phyloP scores from a whole-genome alignment of 2,329 filamentous ascomycete genomes.

The Penicillium italicum region DNA sequence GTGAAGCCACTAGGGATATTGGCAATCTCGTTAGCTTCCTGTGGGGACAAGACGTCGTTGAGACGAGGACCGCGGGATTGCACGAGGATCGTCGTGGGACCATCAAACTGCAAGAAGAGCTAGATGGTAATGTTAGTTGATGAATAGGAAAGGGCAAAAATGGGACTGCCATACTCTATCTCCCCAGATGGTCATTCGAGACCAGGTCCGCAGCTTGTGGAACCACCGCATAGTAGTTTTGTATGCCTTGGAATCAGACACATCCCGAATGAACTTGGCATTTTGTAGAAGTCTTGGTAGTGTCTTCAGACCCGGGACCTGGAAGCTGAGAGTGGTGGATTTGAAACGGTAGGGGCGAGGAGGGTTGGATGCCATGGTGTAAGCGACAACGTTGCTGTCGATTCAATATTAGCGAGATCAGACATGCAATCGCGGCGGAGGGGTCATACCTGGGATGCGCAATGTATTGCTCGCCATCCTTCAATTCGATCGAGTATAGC shows the following conservation, averaged over 20 bases:
- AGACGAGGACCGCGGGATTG: constrained; percentile 80
- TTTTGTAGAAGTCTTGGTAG: constrained; percentile 64
- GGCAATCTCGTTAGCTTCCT: constrained; percentile 87
- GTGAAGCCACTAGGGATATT: constrained; percentile 71
- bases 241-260: constrained; percentile 71
- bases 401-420: constrained; percentile 5
- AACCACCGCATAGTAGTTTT: constrained; percentile 62
- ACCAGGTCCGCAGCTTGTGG: constrained; percentile 69
- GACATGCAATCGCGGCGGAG: neutral
- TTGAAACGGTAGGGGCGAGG: constrained; percentile 86
- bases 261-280: constrained; percentile 67
- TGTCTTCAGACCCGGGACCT: constrained; percentile 64
- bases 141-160: neutral
- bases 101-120: constrained; percentile 84
- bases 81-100: constrained; percentile 79
- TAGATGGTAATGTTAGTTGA: constrained; percentile 26
- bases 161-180: constrained; percentile 59
- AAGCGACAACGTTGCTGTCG: constrained; percentile 80
- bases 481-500: constrained; percentile 78
- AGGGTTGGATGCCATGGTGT: constrained; percentile 68
- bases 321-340: constrained; percentile 68
- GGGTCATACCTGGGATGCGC: constrained; percentile 67
- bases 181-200: constrained; percentile 83
- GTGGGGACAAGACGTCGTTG: constrained; percentile 70
- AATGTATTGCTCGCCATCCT: constrained; percentile 81